A percentile compares a stretch with the other conserved stretches of the same genome.
phyloP scores from a whole-genome alignment of 768 basidiomycete species.

The Suillus placidus region DNA sequence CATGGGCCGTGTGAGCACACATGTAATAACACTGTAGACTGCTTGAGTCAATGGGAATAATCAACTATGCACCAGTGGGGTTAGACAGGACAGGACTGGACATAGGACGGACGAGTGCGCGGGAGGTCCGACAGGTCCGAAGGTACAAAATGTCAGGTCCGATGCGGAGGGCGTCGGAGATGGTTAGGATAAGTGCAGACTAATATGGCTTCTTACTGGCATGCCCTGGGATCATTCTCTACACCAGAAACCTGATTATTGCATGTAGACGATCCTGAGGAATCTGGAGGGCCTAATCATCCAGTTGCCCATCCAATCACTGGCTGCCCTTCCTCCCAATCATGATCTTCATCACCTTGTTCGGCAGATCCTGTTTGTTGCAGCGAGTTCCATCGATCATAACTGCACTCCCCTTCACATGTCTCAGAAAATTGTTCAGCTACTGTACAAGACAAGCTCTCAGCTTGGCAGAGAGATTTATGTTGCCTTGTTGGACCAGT shows the following conservation, averaged over 20 bases:
- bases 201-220: too few species aligned
- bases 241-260: not conserved
- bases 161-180: too few species aligned
- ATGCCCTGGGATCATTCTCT: too few species aligned
- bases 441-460: constrained; percentile 86
- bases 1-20: too few species aligned
- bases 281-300: constrained; percentile 83
- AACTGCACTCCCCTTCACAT: constrained; percentile 88
- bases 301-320: constrained; percentile 72
- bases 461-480: constrained; percentile 93
- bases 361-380: constrained; percentile 79
- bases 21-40: too few species aligned
- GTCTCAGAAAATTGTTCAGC: constrained; percentile 96
- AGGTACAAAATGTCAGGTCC: too few species aligned
- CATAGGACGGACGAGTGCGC: too few species aligned
- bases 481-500: constrained; percentile 82
- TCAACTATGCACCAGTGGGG: too few species aligned
- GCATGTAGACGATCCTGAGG: constrained; percentile 30
- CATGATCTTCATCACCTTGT: constrained; percentile 87
- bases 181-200: too few species aligned
- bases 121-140: too few species aligned
- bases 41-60: too few species aligned
- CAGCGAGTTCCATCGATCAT: constrained; percentile 76
- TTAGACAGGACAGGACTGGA: too few species aligned
- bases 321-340: constrained; percentile 73